Evolutionary conservation across 768 basidiomycete species (phyloP), one percentile per base, ranked within the genome.

Genomic region (Wakefieldia striispora): DNA sequence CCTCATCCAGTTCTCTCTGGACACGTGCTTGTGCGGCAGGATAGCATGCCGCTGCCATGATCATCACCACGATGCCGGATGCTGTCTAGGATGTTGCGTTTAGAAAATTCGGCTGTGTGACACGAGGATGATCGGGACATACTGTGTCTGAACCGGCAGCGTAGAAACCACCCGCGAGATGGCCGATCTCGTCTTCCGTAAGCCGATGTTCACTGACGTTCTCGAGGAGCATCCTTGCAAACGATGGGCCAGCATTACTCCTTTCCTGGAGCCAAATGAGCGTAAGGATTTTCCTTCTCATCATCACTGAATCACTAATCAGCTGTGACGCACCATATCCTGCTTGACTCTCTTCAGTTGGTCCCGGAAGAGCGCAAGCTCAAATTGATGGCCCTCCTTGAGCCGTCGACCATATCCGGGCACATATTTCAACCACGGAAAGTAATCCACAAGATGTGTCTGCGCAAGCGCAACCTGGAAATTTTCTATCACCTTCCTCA

Each of bases 121-220:
- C 9, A 6, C 12, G 21, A 9, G 17, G 21, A 13, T 20, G 26
- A 35, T 21, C 6, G 17, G n/a, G n/a, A 38, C 62, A 40, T 40
- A 65, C 70, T n/a, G 81, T 82, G 52, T 82, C 81, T 0, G 76
- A 74, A 2, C 82, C 81, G 12, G 82, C 81, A 21, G 79, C 80
- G 49, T 82, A 84, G 68, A 84, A 75, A 27, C 73, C 72, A 1
- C 82, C 81, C 1, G 77, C 79, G 19, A 84, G 72, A 58, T 82
- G 83, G 0, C 80, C 73, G 3, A 74, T 72, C 54, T 84, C 80
- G 45, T 75, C 68, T 44, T 76, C 70, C 5, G 77, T 72, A 2
- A 83, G 70, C 11, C 72, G 73, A 24, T 79, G 73, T 43, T 77
- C 72, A 1, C 61, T 51, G 51, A 78, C 75, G 8, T 72, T 72